Evolutionary conservation across 202 grass and related monocot species (phyloP).

Genomic region (Carex arenaria): DNA sequence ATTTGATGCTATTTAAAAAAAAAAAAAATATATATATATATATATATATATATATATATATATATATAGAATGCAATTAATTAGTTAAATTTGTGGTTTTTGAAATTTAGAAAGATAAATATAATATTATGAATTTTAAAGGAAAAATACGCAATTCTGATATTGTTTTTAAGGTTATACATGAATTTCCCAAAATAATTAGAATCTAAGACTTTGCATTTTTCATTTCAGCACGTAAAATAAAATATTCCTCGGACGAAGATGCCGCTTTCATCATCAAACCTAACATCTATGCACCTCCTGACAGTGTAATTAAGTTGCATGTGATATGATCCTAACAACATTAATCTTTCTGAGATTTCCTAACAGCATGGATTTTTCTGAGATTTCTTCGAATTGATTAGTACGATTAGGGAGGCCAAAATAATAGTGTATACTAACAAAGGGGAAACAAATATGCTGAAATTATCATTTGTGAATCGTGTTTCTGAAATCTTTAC

Average conservation of each 20-base stretch:
- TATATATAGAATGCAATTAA: too few species aligned
- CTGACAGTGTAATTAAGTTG: constrained; percentile 8
- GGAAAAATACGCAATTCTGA: too few species aligned
- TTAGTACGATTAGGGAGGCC: not conserved
- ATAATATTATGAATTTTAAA: too few species aligned
- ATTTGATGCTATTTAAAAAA: too few species aligned
- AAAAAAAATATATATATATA: too few species aligned
- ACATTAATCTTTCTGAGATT: not conserved
- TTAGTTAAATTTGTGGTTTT: too few species aligned
- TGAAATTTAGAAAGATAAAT: too few species aligned
- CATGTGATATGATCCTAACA: constrained; percentile 8
- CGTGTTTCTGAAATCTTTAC: too few species aligned
- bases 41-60: too few species aligned
- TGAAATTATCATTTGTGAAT: too few species aligned
- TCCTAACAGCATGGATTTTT: not conserved
- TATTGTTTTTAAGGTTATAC: too few species aligned
- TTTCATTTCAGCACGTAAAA: not conserved
- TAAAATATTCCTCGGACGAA: not conserved
- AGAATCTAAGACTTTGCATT: not conserved
- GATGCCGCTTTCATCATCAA: not conserved
- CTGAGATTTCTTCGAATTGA: not conserved
- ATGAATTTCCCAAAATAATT: not conserved
- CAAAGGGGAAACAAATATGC: too few species aligned
- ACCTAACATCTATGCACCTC: not conserved
- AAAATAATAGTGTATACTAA: not conserved